Conservation (phyloP, 1,139 yeast species). For the Kodamaea arcana region DNA sequence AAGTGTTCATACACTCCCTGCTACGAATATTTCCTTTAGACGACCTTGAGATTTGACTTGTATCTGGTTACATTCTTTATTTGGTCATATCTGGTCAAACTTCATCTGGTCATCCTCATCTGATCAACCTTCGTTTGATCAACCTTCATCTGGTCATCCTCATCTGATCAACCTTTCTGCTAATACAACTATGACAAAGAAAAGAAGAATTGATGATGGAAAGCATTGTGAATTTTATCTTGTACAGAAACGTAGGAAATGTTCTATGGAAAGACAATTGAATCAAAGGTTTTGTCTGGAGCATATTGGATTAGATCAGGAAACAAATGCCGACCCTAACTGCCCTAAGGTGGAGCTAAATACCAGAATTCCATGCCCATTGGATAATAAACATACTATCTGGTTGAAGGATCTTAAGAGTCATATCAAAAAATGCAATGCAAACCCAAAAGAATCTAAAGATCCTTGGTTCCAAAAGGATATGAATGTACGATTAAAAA, state of each 20-base stretch:
- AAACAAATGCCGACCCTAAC: conserved; percentile 7
- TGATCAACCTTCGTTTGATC: too few species aligned
- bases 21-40: too few species aligned
- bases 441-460: conserved; percentile 24
- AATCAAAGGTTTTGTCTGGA: conserved; percentile 58
- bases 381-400: conserved; percentile 71
- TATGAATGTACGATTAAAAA: conserved; percentile 24
- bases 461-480: conserved; percentile 45
- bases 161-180: too few species aligned
- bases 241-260: conserved; percentile 46
- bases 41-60: too few species aligned
- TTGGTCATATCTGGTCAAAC: too few species aligned
- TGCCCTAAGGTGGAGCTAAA: too few species aligned
- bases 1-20: too few species aligned
- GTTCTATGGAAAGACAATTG: conserved; percentile 58
- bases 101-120: too few species aligned
- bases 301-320: conserved; percentile 31
- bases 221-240: conserved; percentile 45
- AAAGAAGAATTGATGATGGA: not conserved
- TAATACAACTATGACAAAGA: not conserved
- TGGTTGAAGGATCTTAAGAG: conserved; percentile 53
- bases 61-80: too few species aligned
- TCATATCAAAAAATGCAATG: conserved; percentile 65
- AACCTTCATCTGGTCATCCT: too few species aligned
- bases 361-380: conserved; percentile 66